Evolutionary conservation across 2,329 filamentous ascomycete genomes (phyloP), one percentile per base, ranked within the genome.

Genomic region (Ramularia endophylla): DNA sequence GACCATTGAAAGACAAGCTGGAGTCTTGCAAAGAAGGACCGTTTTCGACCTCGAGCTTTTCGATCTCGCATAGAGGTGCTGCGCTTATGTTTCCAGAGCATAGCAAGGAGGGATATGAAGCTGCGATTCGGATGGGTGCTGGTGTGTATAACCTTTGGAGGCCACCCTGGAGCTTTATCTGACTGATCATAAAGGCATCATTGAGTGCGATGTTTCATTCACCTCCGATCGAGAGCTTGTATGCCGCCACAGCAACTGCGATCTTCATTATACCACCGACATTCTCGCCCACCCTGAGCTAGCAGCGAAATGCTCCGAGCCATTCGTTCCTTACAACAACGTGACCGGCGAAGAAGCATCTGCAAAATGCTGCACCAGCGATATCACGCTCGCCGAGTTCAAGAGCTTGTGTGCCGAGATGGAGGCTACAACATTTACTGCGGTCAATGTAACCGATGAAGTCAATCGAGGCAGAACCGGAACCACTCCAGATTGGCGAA

Each of bases 281-380:
- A 81, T 85, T 56, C 70, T 84, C 48, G 60, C 69, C 35, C 69
- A 73, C 36, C 77, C 80, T 8, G 73, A 76, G 49, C 74, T 84
- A 36, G 78, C 76, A 45, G 71, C 71, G 40, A 84, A 83, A 64
- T 84, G 80, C 65, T 76, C 73, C 2, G 59, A 63, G 38, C 79
- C 78, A 0, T 85, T 85, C 62, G 62, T 60, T n/a, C 75, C 80
- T 0, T 53, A 50, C 43, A 41, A 60, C 36, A 35, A 50, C 3
- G 46, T 40, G 8, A 56, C 45, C 8, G 53, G 54, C 18, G 44
- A 38, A 72, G 77, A 67, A 1, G 82, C 82, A 1, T 70, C 65
- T 12, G 81, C 80, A 9, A 76, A 75, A 50, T 86, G 82, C 70
- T 86, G 82, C 69, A 85, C 82, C 2, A 79, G 73, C 52, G 83